Evolutionary conservation across 129 eudicot species (phyloP), one percentile per base, ranked within the genome.

Genomic region (Sambucus nigra): DNA sequence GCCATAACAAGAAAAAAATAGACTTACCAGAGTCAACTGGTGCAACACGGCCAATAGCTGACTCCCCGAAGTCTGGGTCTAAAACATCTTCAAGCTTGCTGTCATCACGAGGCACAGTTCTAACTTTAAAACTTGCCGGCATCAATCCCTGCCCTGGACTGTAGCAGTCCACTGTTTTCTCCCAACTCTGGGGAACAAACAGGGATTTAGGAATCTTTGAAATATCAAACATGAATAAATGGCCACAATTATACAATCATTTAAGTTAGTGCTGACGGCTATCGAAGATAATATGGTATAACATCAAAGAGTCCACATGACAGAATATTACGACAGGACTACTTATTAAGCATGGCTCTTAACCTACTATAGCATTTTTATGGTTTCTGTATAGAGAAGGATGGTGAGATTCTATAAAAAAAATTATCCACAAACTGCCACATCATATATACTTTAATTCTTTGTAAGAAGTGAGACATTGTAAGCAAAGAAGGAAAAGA

Each of bases 11-110:
- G 57, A 0, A 42, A 16, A 17, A 16, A 33, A 22, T n/a, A 56
- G 8, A 45, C 71, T 26, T 76, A 85, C 99, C 99, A 28, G 99
- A 92, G 73, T 92, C 99, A 59, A 92, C 99, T 17, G 99, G 99
- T 3, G 99, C 99, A 53, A 92, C 99, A 72, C 95, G 95, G 29
- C 99, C 99, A 52, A 92, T 92, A 65, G 95, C 99, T 0, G 99
- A 86, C 64, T 92, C 99, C 15, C 99, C 99, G 54, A 92, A 92
- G 75, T 92, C 99, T 0, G 99, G 99, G 65, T 92, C 99, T 45
- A 86, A 75, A 53, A 92, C 95, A 75, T 92, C 99, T 75, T 92
- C 99, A 60, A 51, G 73, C 67, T 82, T 80, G 44, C 69, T 69
- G 5, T 76, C 95, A 53, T 77, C 99, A 55, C 82, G 89, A 55